A percentile compares a stretch with the other conserved stretches of the same genome.
These are phyloP conservation scores for Botrytis sinoallii DNA, from an alignment of 2,329 filamentous ascomycete species.

Conservation along the genomic window DNA sequence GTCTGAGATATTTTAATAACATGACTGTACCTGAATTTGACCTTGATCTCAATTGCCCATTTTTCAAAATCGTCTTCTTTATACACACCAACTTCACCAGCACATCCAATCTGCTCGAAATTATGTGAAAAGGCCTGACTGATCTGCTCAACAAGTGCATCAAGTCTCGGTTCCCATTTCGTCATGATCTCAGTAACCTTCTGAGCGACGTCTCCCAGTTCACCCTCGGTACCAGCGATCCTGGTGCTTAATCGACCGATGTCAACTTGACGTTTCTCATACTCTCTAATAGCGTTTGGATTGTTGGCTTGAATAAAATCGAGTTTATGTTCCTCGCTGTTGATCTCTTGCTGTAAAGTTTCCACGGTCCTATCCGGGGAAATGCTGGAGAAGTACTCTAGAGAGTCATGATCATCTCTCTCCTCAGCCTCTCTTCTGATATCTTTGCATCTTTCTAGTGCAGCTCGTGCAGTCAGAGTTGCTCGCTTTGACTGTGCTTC, in stretches of 20 bases:
- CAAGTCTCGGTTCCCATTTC: slow-evolving; percentile 81
- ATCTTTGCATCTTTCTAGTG: slow-evolving; percentile 41
- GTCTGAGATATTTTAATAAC: neutral
- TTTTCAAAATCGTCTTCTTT: slow-evolving; percentile 92
- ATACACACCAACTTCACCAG: slow-evolving; percentile 82
- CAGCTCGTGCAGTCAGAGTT: slow-evolving; percentile 40
- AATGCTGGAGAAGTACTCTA: slow-evolving; percentile 44
- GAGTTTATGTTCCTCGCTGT: slow-evolving; percentile 69
- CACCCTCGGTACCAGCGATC: slow-evolving; percentile 51
- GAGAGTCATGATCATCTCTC: slow-evolving; percentile 39
- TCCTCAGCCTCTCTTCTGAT: slow-evolving; percentile 39
- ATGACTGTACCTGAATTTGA: slow-evolving; percentile 77
- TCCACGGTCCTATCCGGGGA: slow-evolving; percentile 53
- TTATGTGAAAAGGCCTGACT: slow-evolving; percentile 90
- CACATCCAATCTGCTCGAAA: slow-evolving; percentile 90
- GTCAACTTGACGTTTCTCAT: slow-evolving; percentile 65
- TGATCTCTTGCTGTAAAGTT: slow-evolving; percentile 69
- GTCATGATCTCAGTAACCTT: slow-evolving; percentile 65
- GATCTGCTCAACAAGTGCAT: slow-evolving; percentile 74
- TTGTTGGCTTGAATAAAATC: slow-evolving; percentile 78
- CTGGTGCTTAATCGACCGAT: slow-evolving; percentile 65
- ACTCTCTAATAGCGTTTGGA: slow-evolving; percentile 72
- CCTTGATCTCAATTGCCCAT: slow-evolving; percentile 91
- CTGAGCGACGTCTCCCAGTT: slow-evolving; percentile 52
- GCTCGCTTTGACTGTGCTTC: slow-evolving; percentile 42